Conservation (phyloP, 108 stramenopile species). For the Epithemia pelagica region DNA sequence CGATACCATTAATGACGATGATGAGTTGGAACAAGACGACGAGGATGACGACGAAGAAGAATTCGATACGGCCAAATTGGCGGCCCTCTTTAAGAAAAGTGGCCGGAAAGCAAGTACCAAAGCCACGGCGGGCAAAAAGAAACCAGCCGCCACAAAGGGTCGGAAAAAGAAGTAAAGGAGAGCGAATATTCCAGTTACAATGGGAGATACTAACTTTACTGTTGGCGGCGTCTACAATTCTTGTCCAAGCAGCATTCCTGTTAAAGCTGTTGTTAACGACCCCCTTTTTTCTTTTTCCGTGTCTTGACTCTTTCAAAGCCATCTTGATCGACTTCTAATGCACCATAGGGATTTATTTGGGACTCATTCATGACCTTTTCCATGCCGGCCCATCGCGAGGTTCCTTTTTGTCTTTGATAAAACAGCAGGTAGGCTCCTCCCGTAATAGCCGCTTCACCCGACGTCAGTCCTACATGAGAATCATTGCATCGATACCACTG, state of each 20-base stretch:
- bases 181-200: not conserved
- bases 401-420: constrained; percentile 61
- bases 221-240: no score
- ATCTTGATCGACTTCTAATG: constrained; percentile 34
- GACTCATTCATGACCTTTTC: constrained; percentile 49
- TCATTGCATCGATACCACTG: constrained; percentile 82
- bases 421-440: constrained; percentile 78
- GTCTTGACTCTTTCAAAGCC: constrained; percentile 40
- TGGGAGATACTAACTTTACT: not conserved
- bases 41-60: constrained; percentile 40
- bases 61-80: constrained; percentile 28
- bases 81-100: constrained; percentile 35
- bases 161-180: constrained; percentile 14
- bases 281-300: constrained; percentile 24
- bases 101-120: constrained; percentile 10
- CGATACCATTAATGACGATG: constrained; percentile 49
- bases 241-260: no score
- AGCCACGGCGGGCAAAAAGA: constrained; percentile 11
- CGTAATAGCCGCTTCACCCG: constrained; percentile 68
- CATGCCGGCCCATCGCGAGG: constrained; percentile 71
- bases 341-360: constrained; percentile 32
- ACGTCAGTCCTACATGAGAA: constrained; percentile 62
- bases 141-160: not conserved
- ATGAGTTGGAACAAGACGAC: constrained; percentile 26
- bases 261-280: not conserved